Evolutionary conservation across 306 rosid genomes (phyloP), one percentile per base, ranked within the genome.

Genomic region (Urtica urens): DNA sequence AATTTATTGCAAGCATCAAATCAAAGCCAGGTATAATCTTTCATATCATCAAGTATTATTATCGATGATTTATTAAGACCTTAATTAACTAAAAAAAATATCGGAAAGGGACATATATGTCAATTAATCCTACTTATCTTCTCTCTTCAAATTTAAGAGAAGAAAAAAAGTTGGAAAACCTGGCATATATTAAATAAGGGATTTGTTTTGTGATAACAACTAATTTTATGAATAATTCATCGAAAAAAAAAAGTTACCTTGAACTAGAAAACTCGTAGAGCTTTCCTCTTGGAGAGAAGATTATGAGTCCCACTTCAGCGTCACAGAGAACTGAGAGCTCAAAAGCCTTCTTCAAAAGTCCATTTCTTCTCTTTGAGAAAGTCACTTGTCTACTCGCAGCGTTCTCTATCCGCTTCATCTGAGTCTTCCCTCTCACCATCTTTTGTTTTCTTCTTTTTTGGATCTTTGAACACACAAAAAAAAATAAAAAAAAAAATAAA

Each of bases 321-420:
- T 87, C 96, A 38, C 96, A 87, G n/a, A 87, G 74, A 45, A 87
- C 96, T 2, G 96, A 87, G 0, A 88, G 76, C 81, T 88, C 95
- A 53, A 74, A 88, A 7, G 97, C 93, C 51, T 88, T 88, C 73
- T 88, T 88, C 6, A 88, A 72, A 39, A 88, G 64, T 4, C 97
- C 97, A 58, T 76, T 88, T 45, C 95, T 84, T 51, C 94, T 47
- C 77, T 87, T 87, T 0, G 96, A 88, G 49, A 88, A 88, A 0
- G 93, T 84, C 13, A 90, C 97, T 81, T 84, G 97, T 68, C 95
- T 69, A 56, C 88, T 81, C 17, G 97, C 71, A 5, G 82, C 82
- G 38, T 81, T 84, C 39, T 90, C 95, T 30, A 90, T 90, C 14
- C 95, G 69, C 80, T 79, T 90, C 92, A 90, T 75, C 81, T 81